These are phyloP conservation scores for Beauveria pseudobassiana DNA, from an alignment of 2,329 filamentous ascomycete genomes.

Conservation along the genomic window DNA sequence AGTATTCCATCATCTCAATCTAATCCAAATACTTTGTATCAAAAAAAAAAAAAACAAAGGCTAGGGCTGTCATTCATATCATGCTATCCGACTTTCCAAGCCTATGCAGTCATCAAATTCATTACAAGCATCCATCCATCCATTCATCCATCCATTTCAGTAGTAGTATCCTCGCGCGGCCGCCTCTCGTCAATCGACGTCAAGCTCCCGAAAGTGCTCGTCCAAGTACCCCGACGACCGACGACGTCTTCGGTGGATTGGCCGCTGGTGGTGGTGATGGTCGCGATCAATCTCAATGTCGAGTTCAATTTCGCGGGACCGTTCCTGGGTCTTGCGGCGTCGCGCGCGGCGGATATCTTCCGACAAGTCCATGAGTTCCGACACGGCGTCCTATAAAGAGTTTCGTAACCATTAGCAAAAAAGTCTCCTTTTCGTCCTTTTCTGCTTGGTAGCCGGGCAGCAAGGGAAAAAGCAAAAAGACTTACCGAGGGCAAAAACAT, in stretches of 20 bases:
- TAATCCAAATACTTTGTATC: too few species aligned
- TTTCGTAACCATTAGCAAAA: not conserved
- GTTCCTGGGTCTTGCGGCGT: not conserved
- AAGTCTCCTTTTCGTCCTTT: too few species aligned
- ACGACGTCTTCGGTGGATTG: not conserved
- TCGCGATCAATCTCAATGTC: conserved; percentile 11
- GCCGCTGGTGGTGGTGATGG: not conserved
- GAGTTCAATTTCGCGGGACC: conserved; percentile 2
- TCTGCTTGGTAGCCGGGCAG: not conserved
- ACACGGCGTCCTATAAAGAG: not conserved
- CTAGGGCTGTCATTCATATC: too few species aligned
- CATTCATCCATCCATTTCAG: not conserved
- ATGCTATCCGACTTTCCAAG: not conserved
- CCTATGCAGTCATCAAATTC: not conserved
- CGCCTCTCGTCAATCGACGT: conserved; percentile 1
- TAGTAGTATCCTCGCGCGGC: not conserved
- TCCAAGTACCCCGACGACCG: conserved; percentile 5
- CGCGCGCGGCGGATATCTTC: not conserved
- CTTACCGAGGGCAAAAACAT: conserved; percentile 81
- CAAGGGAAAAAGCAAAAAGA: conserved; percentile 17
- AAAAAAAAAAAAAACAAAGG: too few species aligned
- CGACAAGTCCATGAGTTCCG: conserved; percentile 2
- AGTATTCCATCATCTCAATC: too few species aligned
- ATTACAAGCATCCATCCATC: not conserved
- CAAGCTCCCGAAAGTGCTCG: conserved; percentile 5